Base-by-base conservation (phyloP, 257 asterid genomes). In the Nicotiana tomentosiformis region DNA sequence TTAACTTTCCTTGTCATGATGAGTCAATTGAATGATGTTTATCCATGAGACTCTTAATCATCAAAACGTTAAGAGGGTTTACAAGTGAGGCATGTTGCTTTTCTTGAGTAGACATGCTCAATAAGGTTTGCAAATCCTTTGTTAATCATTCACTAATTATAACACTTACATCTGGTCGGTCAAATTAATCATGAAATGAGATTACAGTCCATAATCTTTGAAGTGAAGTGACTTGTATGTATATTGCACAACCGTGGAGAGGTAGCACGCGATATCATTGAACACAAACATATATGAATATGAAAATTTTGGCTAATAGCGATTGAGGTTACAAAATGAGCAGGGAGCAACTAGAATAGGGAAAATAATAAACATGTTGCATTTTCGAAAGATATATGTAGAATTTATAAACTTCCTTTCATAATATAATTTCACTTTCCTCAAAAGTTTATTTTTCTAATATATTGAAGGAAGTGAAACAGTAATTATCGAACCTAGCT, bases 171-270 rank as follows among this genome's bases (percentile, higher is more conserved):
- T 49, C 16, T 7, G 53, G 64, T 26, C 43, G 10, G 80, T 74
- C 46, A 74, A 74, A 74, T 51, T 74, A 49, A 74, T 74, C 58
- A 74, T 74, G 64, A 26, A 26, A 14, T 12, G 20, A 49, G 79
- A 46, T 51, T 12, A 7, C 16, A 74, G 5, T 7, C 5, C 32
- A 29, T 5, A 43, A 74, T 26, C 62, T 51, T 74, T 51, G 9
- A 49, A 51, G 53, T 74, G 26, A 51, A 74, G 80, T 74, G 64
- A 74, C 80, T 74, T 65, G 70, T 26, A 65, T 57, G 62, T 57
- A 8, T 57, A 5, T 16, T 53, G 58, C 58, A 53, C 58, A 53
- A 53, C 18, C 58, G 1, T 14, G 18, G 58, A 53, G 58, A 9
- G 51, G 12, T 9, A 43, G 12, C 51, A 9, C 51, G 51, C 51